Evolutionary conservation across 768 basidiomycete species (phyloP).

Genomic region (Myochromella boudieri): DNA sequence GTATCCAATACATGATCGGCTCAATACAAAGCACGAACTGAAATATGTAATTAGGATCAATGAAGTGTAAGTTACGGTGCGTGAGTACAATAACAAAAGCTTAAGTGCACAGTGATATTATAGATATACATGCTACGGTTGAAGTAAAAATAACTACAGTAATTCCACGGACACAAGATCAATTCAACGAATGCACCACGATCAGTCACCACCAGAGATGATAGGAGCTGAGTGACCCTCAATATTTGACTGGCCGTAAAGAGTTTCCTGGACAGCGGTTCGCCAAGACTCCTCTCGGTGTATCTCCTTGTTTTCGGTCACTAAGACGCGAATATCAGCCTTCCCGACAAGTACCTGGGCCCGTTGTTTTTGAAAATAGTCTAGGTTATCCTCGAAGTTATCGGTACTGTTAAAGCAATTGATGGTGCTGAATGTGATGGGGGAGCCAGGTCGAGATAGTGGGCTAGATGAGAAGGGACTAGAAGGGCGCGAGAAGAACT

Average conservation of each 20-base stretch:
- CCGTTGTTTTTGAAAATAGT: slow-evolving; percentile 24
- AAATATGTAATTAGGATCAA: too few species aligned
- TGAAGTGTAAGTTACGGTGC: too few species aligned
- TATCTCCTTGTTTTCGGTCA: slow-evolving; percentile 11
- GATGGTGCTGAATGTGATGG: slow-evolving; percentile 21
- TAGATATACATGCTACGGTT: too few species aligned
- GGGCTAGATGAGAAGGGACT: slow-evolving; percentile 22
- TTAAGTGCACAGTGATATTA: too few species aligned
- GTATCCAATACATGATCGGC: too few species aligned
- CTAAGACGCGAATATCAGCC: slow-evolving; percentile 12
- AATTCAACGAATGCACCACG: too few species aligned
- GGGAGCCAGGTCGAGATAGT: slow-evolving; percentile 25
- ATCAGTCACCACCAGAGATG: neutral
- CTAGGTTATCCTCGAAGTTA: slow-evolving; percentile 31
- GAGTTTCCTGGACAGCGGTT: slow-evolving; percentile 9
- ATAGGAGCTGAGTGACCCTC: neutral
- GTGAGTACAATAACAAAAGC: too few species aligned
- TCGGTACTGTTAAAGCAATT: slow-evolving; percentile 32
- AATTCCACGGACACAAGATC: too few species aligned
- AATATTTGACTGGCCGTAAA: slow-evolving; percentile 8
- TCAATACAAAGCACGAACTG: too few species aligned
- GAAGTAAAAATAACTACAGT: too few species aligned
- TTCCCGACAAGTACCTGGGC: slow-evolving; percentile 13
- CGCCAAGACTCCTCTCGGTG: slow-evolving; percentile 17
- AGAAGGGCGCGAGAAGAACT: slow-evolving; percentile 30